Conservation (phyloP, 805 yeast species). For the Lipomyces orientalis region DNA sequence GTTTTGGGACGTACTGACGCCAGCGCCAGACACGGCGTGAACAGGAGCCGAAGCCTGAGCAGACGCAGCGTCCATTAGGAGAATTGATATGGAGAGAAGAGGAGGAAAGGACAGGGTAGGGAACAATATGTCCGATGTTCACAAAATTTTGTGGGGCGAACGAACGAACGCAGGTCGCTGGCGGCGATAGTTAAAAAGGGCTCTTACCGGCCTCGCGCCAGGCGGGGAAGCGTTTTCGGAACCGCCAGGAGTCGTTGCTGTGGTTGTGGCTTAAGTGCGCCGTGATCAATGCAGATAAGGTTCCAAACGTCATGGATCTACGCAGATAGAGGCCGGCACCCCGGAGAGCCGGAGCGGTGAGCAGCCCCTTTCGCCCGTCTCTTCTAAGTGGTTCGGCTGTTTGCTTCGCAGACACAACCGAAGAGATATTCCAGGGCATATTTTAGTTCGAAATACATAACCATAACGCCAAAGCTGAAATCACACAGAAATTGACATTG, state of each 20-base stretch:
- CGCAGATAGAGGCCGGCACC: background rate
- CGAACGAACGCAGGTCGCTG: background rate
- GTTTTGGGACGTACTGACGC: slow-evolving; percentile 3
- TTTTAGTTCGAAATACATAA: no score
- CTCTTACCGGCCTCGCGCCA: background rate
- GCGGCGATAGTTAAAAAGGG: background rate
- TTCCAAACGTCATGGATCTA: background rate
- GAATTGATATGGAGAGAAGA: background rate
- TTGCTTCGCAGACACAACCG: background rate
- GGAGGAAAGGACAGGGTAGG: slow-evolving; percentile 8
- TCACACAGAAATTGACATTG: background rate
- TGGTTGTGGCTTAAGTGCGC: background rate
- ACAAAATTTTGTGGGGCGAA: background rate
- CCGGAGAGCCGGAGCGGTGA: background rate
- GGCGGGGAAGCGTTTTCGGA: background rate
- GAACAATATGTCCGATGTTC: background rate
- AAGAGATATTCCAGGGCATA: background rate
- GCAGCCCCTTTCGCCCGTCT: background rate
- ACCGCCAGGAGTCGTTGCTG: background rate
- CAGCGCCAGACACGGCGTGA: slow-evolving; percentile 6
- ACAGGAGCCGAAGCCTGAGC: slow-evolving; percentile 9
- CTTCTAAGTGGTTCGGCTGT: background rate
- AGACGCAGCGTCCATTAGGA: slow-evolving; percentile 3
- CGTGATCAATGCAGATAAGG: background rate
- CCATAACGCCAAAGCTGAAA: background rate